Evolutionary conservation across 139 green algal species (phyloP), one percentile per base, ranked within the genome.

Genomic region (Dunaliella primolecta): DNA sequence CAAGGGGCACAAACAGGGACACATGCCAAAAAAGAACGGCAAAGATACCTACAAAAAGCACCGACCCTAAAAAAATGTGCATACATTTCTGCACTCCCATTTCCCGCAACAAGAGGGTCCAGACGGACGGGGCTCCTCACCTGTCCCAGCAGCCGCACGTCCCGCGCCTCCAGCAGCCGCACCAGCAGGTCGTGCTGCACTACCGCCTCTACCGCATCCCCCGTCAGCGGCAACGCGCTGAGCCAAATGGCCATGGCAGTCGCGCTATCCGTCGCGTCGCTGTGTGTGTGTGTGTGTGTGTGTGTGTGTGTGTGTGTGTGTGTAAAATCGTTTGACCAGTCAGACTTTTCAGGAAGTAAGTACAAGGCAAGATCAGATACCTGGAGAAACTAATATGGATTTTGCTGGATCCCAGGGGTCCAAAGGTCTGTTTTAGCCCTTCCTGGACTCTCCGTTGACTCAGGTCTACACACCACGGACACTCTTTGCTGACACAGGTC

Each of bases 111-210:
- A 21, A 11, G 23, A 78, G 7, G 24, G 24, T 35, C 31, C 36
- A 71, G 31, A 2, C 33, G 24, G 11, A 23, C 1, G 3, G 35
- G 21, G 3, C 34, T 32, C 7, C 79, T 75, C 34, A 85, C 79
- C 64, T 77, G 55, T 36, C 87, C 86, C 56, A 93, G 80, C 30
- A 93, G 24, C 0, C 86, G 85, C 21, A 56, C 34, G 74, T 94
- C 89, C 3, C 86, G 82, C 3, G 86, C 88, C 78, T 95, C 90
- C 34, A 96, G 75, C 56, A 96, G 88, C 25, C 86, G 82, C 78
- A 97, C 89, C 30, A 98, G 92, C 89, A 94, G 92, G 64, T 92
- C 92, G 87, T 99, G 95, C 89, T 95, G 93, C 23, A 71, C 70
- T 64, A 88, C 86, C 0, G 94, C 93, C 86, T 98, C 95, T 15